Conservation (phyloP, 768 basidiomycete genomes). For the Cantharellus cinnabarinus region DNA sequence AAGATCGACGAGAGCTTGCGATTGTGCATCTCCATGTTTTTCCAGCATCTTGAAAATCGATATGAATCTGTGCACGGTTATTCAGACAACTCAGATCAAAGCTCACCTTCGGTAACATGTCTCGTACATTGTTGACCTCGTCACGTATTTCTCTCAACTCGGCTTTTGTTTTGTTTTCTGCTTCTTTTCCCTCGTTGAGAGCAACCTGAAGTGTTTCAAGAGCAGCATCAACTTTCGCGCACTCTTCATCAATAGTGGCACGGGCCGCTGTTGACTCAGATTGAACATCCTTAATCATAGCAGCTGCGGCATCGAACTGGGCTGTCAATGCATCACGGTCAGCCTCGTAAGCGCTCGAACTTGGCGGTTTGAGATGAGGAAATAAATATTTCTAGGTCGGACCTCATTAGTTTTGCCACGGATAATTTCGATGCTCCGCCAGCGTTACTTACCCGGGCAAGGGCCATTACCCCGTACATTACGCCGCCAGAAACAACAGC, state of each 20-base stretch:
- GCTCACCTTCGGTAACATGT: constrained; percentile 79
- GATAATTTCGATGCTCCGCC: neutral
- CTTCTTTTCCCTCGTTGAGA: constrained; percentile 55
- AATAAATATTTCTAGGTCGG: constrained; percentile 62
- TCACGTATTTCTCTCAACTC: constrained; percentile 85
- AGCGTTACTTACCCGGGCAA: constrained; percentile 43
- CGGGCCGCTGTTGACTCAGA: constrained; percentile 53
- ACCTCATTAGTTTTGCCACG: neutral
- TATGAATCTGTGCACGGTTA: neutral
- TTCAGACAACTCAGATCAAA: neutral
- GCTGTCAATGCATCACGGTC: constrained; percentile 68
- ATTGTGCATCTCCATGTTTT: constrained; percentile 72
- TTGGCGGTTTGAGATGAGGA: constrained; percentile 79
- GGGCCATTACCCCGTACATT: constrained; percentile 54
- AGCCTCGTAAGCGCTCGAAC: constrained; percentile 70
- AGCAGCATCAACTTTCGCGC: constrained; percentile 45
- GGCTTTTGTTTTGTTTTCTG: constrained; percentile 57
- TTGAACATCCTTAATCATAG: constrained; percentile 61
- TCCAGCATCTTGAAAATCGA: constrained; percentile 66
- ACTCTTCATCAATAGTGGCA: constrained; percentile 55
- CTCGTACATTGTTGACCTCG: constrained; percentile 74
- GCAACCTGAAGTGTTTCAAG: constrained; percentile 52
- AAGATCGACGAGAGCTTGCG: constrained; percentile 63
- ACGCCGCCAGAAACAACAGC: constrained; percentile 75
- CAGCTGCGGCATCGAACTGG: constrained; percentile 79